Evolutionary conservation across 768 basidiomycete species (phyloP).

Genomic region (Coprinellus micaceus): DNA sequence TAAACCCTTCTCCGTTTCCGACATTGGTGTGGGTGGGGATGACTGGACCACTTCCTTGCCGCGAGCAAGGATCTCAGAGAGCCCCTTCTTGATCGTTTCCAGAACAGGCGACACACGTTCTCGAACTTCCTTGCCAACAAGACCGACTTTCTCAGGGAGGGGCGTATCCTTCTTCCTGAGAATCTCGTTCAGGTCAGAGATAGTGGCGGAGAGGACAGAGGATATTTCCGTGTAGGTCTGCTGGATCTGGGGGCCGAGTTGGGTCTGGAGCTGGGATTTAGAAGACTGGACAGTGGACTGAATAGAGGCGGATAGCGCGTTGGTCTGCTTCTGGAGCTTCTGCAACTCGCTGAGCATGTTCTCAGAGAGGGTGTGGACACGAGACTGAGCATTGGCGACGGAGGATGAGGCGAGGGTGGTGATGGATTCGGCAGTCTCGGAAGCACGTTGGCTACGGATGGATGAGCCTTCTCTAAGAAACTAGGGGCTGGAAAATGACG

Average conservation of each 20-base stretch:
- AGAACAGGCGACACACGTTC: conserved; percentile 60
- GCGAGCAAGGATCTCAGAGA: conserved; percentile 32
- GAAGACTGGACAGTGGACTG: conserved; percentile 33
- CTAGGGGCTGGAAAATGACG: conserved; percentile 20
- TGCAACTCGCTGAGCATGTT: conserved; percentile 65
- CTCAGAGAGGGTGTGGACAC: conserved; percentile 58
- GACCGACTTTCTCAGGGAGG: conserved; percentile 58
- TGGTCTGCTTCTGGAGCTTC: conserved; percentile 58
- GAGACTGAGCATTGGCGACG: conserved; percentile 49
- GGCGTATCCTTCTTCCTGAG: conserved; percentile 52
- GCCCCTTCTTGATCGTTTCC: conserved; percentile 42
- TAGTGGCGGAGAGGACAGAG: conserved; percentile 39
- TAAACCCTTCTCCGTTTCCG: not conserved
- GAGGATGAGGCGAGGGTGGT: conserved; percentile 57
- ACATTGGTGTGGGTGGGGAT: conserved; percentile 12
- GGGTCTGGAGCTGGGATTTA: conserved; percentile 34
- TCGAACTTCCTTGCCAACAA: conserved; percentile 55
- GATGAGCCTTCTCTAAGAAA: not conserved
- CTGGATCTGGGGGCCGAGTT: conserved; percentile 58
- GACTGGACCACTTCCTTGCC: conserved; percentile 22
- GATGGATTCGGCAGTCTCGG: conserved; percentile 63
- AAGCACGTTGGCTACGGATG: conserved; percentile 57
- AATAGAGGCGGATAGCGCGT: conserved; percentile 44
- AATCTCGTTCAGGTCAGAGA: conserved; percentile 52
- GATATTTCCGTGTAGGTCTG: conserved; percentile 54